Conservation (phyloP, 2,329 filamentous ascomycete genomes). For the Coleophoma crateriformis region DNA sequence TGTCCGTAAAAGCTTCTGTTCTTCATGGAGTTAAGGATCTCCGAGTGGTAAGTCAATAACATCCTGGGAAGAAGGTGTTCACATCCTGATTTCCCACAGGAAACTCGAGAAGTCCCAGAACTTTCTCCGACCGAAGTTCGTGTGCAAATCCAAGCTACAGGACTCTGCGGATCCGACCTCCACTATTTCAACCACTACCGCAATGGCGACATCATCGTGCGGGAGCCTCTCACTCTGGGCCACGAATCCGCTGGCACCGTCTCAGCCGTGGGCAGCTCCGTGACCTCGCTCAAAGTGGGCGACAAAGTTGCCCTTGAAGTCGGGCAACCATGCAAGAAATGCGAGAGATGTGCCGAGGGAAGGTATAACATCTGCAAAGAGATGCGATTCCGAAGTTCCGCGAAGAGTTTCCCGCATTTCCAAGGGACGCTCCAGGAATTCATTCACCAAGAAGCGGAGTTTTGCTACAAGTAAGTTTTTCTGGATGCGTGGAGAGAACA, state of each 20-base stretch:
- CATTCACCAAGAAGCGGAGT: conserved; percentile 89
- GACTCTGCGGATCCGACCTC: conserved; percentile 94
- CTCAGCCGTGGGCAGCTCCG: conserved; percentile 73
- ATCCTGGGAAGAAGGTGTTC: too few relatives aligned
- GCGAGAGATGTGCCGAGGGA: conserved; percentile 83
- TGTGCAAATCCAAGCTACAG: conserved; percentile 83
- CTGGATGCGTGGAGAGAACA: neutral
- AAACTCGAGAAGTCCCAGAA: conserved; percentile 17
- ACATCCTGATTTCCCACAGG: conserved; percentile 11
- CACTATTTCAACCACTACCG: conserved; percentile 96
- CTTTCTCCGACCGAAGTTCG: conserved; percentile 59
- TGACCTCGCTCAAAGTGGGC: conserved; percentile 71
- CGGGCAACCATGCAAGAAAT: conserved; percentile 84
- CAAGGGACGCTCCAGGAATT: conserved; percentile 27
- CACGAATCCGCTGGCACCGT: conserved; percentile 88
- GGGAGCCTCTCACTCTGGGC: conserved; percentile 81
- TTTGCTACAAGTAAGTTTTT: conserved; percentile 71
- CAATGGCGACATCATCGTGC: conserved; percentile 93
- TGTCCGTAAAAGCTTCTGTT: conserved; percentile 19
- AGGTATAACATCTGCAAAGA: conserved; percentile 90
- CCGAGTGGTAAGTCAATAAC: conserved; percentile 18
- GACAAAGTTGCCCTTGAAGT: conserved; percentile 93
- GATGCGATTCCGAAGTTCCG: conserved; percentile 28
- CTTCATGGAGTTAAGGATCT: conserved; percentile 27
- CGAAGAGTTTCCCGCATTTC: conserved; percentile 28